These are phyloP conservation scores for Fusarium subglutinans DNA, from an alignment of 2,329 filamentous ascomycete genomes.

Conservation along the genomic window DNA sequence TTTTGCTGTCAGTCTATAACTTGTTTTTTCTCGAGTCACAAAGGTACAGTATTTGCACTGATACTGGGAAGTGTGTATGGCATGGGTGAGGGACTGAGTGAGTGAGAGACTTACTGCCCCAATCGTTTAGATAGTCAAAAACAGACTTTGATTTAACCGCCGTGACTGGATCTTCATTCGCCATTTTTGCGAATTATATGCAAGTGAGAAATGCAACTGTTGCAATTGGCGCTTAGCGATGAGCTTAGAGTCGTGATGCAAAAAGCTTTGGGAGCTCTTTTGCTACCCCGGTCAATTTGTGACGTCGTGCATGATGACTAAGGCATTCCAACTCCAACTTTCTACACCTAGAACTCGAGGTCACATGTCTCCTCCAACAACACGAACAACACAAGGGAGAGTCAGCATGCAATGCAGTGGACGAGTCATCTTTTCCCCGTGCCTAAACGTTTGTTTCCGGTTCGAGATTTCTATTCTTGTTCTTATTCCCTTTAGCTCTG, in stretches of 20 bases:
- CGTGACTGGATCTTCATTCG: constrained; percentile 29
- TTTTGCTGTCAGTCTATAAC: constrained; percentile 8
- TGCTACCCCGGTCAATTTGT: constrained; percentile 20
- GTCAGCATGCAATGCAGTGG: background rate
- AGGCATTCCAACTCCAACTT: background rate
- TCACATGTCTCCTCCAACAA: constrained; percentile 9
- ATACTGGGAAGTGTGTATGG: background rate
- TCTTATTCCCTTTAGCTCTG: background rate
- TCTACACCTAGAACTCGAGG: constrained; percentile 1
- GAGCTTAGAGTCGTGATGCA: constrained; percentile 20
- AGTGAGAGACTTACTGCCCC: constrained; percentile 58
- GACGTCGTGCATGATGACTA: constrained; percentile 37
- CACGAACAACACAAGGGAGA: background rate
- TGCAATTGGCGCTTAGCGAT: constrained; percentile 19
- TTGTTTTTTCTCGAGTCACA: background rate
- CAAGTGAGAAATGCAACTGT: constrained; percentile 15
- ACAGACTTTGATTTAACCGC: constrained; percentile 44
- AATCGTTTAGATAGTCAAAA: constrained; percentile 52
- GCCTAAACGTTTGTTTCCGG: background rate
- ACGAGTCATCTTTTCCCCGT: background rate
- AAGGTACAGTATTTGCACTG: background rate
- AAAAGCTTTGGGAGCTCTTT: constrained; percentile 25
- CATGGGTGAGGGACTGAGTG: background rate
- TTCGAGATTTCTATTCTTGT: background rate
- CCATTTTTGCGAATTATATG: constrained; percentile 40